Conservation (phyloP, 306 rosid species). For the Dryas alaskensis region DNA sequence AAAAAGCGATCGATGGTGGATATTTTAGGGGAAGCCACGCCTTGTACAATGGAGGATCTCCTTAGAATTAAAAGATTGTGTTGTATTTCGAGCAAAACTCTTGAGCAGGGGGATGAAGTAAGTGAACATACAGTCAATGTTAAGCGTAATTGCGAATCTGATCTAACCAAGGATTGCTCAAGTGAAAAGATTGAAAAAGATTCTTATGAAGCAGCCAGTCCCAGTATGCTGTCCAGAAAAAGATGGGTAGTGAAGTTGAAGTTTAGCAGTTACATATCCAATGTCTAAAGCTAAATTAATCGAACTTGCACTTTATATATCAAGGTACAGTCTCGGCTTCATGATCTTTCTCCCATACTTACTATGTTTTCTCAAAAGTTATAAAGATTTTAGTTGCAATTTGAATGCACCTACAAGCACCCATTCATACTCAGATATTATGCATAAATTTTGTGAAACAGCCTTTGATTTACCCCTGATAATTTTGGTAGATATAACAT, state of each 20-base stretch:
- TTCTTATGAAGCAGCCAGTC: slow-evolving; percentile 23
- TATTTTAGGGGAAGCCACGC: slow-evolving; percentile 47
- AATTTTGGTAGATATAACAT: no score
- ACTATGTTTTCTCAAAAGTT: background rate
- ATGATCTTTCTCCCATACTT: background rate
- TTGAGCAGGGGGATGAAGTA: slow-evolving; percentile 29
- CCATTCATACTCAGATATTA: background rate
- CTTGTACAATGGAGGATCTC: slow-evolving; percentile 40
- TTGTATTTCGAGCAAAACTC: slow-evolving; percentile 13
- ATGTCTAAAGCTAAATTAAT: background rate
- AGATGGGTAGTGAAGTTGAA: slow-evolving; percentile 32
- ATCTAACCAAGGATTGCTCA: slow-evolving; percentile 27
- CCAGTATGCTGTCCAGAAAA: slow-evolving; percentile 18
- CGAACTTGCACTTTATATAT: slow-evolving; percentile 2
- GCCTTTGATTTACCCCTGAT: no score
- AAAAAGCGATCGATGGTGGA: slow-evolving; percentile 53
- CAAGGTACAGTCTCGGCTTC: slow-evolving; percentile 19
- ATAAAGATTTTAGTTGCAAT: background rate
- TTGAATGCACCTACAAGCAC: background rate
- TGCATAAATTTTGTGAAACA: background rate
- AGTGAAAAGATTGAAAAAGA: slow-evolving; percentile 25
- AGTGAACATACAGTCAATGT: slow-evolving; percentile 15
- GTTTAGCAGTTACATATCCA: slow-evolving; percentile 26
- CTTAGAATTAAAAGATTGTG: slow-evolving; percentile 33
- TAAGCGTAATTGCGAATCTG: slow-evolving; percentile 34